Evolutionary conservation across 345 rosid genomes (phyloP), one percentile per base, ranked within the genome.

Genomic region (Camelina neglecta): DNA sequence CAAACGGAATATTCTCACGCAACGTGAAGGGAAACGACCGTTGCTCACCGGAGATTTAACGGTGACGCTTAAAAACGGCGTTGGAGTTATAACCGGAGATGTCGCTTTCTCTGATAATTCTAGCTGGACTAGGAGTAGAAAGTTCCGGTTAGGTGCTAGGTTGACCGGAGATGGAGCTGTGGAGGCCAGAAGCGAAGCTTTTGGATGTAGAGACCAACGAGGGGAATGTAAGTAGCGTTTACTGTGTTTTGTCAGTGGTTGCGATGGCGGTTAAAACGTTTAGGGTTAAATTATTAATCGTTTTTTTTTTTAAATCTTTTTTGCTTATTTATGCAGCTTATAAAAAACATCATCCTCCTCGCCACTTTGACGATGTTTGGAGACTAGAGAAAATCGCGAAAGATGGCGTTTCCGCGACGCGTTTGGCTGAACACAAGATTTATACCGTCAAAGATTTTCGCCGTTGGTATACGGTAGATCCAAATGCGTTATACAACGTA

Each of bases 261-360:
- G 11, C 38, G 35, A 3, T 33, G 36, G 72, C 64, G 69, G 8
- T 68, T 71, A 20, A 8, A 53, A 53, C 74, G 70, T 60, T 64
- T 77, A 11, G 8, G 24, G 5, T 60, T 13, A 51, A 60, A 16
- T 21, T 60, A 15, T n/a, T 62, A 59, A 58, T 24, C 4, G 45
- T 58, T 56, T 21, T 42, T 21, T 21, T 29, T 54, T 29, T 12
- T 48, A 18, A 2, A 29, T 4, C 15, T 4, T 44, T 2, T 20
- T 10, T 41, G 4, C 44, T 64, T 47, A 8, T 75, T 64, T 47
- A 8, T 75, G 53, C 81, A 95, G 97, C 75, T 81, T 86, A 89
- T 75, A 79, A 57, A 77, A 95, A 95, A 75, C 97, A 89, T 75
- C 7, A 90, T 77, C 97, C 97, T 44, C 99, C 97, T 2, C 10